phyloP scores from a whole-genome alignment of 768 basidiomycete species.

The Collybia mongolica region DNA sequence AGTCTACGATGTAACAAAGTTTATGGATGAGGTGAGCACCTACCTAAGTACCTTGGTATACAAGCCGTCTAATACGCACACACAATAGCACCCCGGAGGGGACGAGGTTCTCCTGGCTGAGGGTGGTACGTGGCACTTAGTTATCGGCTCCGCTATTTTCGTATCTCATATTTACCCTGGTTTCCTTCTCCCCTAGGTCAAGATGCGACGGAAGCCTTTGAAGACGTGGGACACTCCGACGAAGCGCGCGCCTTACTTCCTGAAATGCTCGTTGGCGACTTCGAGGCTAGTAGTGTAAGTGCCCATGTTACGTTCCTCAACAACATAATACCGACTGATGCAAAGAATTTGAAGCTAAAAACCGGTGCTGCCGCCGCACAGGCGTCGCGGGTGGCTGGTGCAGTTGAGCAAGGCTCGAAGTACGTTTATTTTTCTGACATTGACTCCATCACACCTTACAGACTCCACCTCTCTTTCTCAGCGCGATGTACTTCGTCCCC shows the following conservation, averaged over 20 bases:
- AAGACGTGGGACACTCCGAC: slow-evolving; percentile 99
- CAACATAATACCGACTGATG: slow-evolving; percentile 4
- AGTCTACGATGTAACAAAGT: slow-evolving; percentile 95
- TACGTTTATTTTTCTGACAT: slow-evolving; percentile 29
- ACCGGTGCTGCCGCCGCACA: slow-evolving; percentile 48
- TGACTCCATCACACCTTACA: not conserved
- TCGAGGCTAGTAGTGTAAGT: slow-evolving; percentile 69
- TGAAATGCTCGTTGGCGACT: slow-evolving; percentile 78
- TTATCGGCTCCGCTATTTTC: slow-evolving; percentile 6
- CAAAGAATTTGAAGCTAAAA: slow-evolving; percentile 52
- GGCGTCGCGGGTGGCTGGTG: slow-evolving; percentile 41
- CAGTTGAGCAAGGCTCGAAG: slow-evolving; percentile 71
- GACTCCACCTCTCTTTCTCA: slow-evolving; percentile 23
- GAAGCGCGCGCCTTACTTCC: slow-evolving; percentile 88
- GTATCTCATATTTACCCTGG: slow-evolving; percentile 9
- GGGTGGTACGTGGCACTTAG: slow-evolving; percentile 59
- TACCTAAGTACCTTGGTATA: not conserved
- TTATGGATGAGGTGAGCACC: slow-evolving; percentile 83
- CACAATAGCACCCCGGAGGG: slow-evolving; percentile 85
- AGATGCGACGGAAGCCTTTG: slow-evolving; percentile 97
- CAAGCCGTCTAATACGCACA: not conserved
- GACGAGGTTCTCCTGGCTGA: slow-evolving; percentile 97
- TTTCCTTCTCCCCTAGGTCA: slow-evolving; percentile 52
- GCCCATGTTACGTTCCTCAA: slow-evolving; percentile 5
- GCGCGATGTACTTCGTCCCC: slow-evolving; percentile 84